Evolutionary conservation across 1,284 basidiomycete species (phyloP), one percentile per base, ranked within the genome.

Genomic region (Trametes hirsuta): DNA sequence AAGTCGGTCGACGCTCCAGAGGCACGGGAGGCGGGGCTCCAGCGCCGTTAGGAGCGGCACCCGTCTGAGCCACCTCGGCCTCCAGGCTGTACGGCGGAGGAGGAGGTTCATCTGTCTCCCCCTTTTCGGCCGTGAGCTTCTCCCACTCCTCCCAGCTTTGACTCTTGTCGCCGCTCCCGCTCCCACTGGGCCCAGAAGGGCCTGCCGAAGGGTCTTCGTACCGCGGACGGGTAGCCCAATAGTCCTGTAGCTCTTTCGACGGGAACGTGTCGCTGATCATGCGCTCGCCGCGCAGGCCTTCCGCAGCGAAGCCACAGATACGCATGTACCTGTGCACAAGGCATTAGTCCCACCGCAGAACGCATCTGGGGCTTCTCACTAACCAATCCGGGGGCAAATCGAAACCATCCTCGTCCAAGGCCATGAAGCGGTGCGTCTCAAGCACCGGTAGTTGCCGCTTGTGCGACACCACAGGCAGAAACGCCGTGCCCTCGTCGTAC

Each of bases 401-500:
- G 64, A 85, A 81, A 3, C 88, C 88, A 64, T 91, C 89, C 65
- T 82, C 83, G 66, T 92, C 90, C 14, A 90, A 76, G 6, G 88
- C 86, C 66, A 91, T 72, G 68, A 91, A 89, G 6, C 74, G 77
- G 64, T 76, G 84, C 47, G 77, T 77, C 15, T 85, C 81, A 24
- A 81, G 82, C 52, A 79, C 75, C 15, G 90, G 90, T 1, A 90
- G 74, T 56, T 81, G 76, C 18, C 80, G 76, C 61, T 84, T 84
- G 59, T 81, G 76, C 48, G 83, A 72, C 1, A 90, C 83, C 22
- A 85, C 81, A 4, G 90, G 90, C 76, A 93, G 79, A 65, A 88
- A 84, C 3, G 85, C 88, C 0, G 90, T 92, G 34, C 90, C 90
- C 75, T 91, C 89, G 65, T 92, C 90, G 63, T 92, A 92, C 70